These are phyloP conservation scores for Vaccinium myrtillus DNA, from an alignment of 148 eudicot genomes.

Conservation along the genomic window DNA sequence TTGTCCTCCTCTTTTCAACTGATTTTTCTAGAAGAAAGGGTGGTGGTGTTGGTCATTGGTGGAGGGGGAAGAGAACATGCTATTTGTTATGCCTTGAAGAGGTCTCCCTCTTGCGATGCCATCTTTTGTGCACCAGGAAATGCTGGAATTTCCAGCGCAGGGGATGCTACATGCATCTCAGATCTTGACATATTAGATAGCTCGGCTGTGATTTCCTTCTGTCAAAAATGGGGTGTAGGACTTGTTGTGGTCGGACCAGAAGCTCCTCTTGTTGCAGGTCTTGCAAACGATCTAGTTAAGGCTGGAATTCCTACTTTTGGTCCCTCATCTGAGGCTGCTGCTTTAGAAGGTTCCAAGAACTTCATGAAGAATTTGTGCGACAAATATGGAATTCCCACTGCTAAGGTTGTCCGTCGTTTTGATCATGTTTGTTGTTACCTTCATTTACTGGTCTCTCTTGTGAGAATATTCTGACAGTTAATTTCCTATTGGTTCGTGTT, in stretches of 20 bases:
- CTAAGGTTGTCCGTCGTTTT: constrained; percentile 54
- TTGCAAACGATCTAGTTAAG: constrained; percentile 71
- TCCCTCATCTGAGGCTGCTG: constrained; percentile 93
- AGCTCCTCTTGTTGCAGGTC: constrained; percentile 97
- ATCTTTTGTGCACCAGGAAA: constrained; percentile 92
- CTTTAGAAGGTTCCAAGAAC: constrained; percentile 91
- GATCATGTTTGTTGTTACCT: not conserved
- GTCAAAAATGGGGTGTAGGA: constrained; percentile 61
- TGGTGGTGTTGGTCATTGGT: constrained; percentile 79
- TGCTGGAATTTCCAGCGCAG: constrained; percentile 82
- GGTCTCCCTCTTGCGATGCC: constrained; percentile 66
- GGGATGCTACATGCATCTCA: constrained; percentile 72
- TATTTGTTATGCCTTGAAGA: constrained; percentile 73
- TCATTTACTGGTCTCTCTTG: not conserved
- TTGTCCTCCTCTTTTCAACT: not conserved
- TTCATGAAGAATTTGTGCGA: constrained; percentile 91
- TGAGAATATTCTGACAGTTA: not conserved
- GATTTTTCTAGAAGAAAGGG: constrained; percentile 54
- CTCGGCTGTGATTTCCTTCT: constrained; percentile 71
- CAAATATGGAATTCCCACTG: constrained; percentile 91
- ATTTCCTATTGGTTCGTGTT: not conserved
- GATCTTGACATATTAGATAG: constrained; percentile 66
- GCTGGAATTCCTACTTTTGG: constrained; percentile 90
- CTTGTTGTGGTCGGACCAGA: constrained; percentile 95
- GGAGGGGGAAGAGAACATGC: constrained; percentile 99